A percentile compares a stretch with the other conserved stretches of the same genome.
Evolutionary conservation across 495 filamentous ascomycete species (phyloP).

Genomic region (Articulospora tetracladia): DNA sequence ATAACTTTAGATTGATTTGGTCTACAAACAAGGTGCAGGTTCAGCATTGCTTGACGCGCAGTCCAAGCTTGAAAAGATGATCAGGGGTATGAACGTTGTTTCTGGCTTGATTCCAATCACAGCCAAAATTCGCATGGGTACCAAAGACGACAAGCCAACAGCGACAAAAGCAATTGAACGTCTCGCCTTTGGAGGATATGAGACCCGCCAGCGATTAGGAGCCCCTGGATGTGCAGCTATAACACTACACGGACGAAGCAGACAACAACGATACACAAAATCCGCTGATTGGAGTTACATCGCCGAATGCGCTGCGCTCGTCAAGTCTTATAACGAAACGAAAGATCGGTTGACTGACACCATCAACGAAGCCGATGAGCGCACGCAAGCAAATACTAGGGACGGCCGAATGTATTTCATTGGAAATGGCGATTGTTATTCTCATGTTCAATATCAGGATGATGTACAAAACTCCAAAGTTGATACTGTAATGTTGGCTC

Average conservation of each 20-base stretch:
- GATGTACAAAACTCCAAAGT: conserved; percentile 75
- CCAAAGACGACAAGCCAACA: conserved; percentile 71
- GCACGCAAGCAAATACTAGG: conserved; percentile 49
- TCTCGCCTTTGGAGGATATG: conserved; percentile 72
- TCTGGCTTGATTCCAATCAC: conserved; percentile 85
- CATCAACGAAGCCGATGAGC: conserved; percentile 65
- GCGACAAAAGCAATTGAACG: conserved; percentile 78
- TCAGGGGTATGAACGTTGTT: conserved; percentile 91
- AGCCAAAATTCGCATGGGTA: conserved; percentile 91
- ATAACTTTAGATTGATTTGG: conserved; percentile 65
- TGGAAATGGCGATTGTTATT: conserved; percentile 95
- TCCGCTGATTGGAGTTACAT: conserved; percentile 93
- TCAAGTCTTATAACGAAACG: conserved; percentile 69
- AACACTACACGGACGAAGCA: conserved; percentile 87
- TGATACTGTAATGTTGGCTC: conserved; percentile 86
- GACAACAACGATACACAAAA: conserved; percentile 90
- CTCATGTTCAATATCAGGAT: conserved; percentile 79
- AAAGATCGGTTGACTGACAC: conserved; percentile 67
- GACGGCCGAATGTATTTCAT: conserved; percentile 73
- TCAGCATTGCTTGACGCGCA: conserved; percentile 88
- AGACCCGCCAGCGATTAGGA: conserved; percentile 56
- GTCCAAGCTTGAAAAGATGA: conserved; percentile 82
- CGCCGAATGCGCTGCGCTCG: conserved; percentile 78
- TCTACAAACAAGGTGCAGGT: conserved; percentile 81
- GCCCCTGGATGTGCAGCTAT: conserved; percentile 84